Evolutionary conservation across 2,329 filamentous ascomycete genomes (phyloP).

Genomic region (Allantophomopsis cytisporea): DNA sequence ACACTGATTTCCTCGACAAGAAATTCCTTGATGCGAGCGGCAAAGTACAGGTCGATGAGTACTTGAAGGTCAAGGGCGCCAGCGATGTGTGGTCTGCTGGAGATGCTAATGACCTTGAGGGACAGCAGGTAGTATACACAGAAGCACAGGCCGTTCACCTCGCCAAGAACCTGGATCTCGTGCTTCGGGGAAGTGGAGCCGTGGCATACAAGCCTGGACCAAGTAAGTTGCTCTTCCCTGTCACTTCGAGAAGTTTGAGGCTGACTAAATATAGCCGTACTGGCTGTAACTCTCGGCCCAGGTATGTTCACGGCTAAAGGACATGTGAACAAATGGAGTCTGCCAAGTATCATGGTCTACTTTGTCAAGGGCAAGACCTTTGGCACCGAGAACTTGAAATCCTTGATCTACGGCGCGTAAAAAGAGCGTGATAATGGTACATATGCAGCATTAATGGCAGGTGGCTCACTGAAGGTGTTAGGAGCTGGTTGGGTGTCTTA

Average conservation of each 20-base stretch:
- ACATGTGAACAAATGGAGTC: conserved; percentile 8
- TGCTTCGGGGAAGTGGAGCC: conserved; percentile 9
- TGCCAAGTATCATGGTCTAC: conserved; percentile 12
- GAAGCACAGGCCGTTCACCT: conserved; percentile 7
- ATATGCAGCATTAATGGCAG: no score
- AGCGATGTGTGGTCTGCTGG: conserved; percentile 16
- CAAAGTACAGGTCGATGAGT: conserved; percentile 33
- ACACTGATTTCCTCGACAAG: conserved; percentile 23
- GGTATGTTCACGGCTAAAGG: conserved; percentile 13
- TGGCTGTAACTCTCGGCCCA: conserved; percentile 13
- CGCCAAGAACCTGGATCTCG: conserved; percentile 13
- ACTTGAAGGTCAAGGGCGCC: conserved; percentile 29
- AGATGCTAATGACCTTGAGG: conserved; percentile 11
- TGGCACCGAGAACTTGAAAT: conserved; percentile 14
- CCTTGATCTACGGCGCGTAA: background rate
- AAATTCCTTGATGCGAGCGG: conserved; percentile 24
- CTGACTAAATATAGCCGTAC: conserved; percentile 4
- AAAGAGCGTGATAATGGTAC: no score
- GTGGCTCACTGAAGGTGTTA: no score
- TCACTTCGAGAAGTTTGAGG: background rate
- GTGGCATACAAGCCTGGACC: conserved; percentile 9
- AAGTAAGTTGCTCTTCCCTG: conserved; percentile 4
- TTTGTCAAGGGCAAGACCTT: conserved; percentile 15
- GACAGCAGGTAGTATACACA: conserved; percentile 7
- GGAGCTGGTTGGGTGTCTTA: no score